Percentiles rank a stretch among this genome's conserved stretches.
phyloP scores from a whole-genome alignment of 23 red algal species.

The Gracilaria domingensis region DNA sequence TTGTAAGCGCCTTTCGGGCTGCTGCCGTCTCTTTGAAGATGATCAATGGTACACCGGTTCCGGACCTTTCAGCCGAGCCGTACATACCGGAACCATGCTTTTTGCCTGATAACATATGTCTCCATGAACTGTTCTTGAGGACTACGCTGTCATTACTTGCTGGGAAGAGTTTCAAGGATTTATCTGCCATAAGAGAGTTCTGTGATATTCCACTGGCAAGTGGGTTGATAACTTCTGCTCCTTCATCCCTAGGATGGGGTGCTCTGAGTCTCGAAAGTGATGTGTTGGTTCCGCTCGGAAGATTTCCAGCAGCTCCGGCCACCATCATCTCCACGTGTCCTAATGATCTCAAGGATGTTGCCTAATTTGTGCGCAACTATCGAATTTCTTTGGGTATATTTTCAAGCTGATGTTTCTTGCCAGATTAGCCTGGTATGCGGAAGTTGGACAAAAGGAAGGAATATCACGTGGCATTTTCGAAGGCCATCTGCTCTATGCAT shows the following conservation, averaged over 20 bases:
- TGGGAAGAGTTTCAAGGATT: background rate
- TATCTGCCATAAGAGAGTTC: background rate
- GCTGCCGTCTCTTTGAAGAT: background rate
- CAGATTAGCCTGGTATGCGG: no score
- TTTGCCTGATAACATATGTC: constrained; percentile 7
- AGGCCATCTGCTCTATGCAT: no score
- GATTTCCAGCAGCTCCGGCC: background rate
- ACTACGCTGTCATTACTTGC: background rate
- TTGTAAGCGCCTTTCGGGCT: background rate
- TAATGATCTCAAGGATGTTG: no score
- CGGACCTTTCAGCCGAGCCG: background rate
- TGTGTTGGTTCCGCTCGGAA: background rate
- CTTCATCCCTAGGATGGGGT: background rate
- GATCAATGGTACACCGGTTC: background rate
- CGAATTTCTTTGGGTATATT: no score
- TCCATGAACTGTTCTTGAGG: constrained; percentile 1
- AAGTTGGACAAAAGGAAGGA: no score
- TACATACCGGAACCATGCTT: constrained; percentile 17
- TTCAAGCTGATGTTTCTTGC: no score
- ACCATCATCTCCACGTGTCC: no score
- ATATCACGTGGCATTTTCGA: no score
- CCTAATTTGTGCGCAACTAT: no score
- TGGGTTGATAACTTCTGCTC: background rate
- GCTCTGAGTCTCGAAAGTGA: background rate
- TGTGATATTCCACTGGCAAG: constrained; percentile 10